Percentiles rank a stretch among this genome's conserved stretches.
These are phyloP conservation scores for Ceratocystis smalleyi DNA, from an alignment of 2,329 filamentous ascomycete species.

Conservation along the genomic window DNA sequence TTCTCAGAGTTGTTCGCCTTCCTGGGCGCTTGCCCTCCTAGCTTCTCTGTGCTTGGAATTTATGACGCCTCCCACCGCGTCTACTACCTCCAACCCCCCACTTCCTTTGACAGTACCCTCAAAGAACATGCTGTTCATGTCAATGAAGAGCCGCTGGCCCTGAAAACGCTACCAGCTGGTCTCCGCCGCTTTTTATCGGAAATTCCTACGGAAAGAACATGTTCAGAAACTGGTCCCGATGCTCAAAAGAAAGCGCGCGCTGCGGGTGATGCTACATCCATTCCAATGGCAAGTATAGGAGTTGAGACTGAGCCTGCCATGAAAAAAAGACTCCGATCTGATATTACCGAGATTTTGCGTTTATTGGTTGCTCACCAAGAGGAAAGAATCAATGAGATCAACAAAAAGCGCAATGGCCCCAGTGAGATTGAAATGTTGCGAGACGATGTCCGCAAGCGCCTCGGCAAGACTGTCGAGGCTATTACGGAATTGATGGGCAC, in stretches of 20 bases:
- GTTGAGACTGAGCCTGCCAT: constrained; percentile 16
- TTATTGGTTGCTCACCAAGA: constrained; percentile 13
- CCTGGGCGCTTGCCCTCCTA: constrained; percentile 11
- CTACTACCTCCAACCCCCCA: constrained; percentile 16
- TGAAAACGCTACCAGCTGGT: constrained; percentile 13
- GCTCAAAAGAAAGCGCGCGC: not conserved
- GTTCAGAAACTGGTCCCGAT: not conserved
- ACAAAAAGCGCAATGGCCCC: not conserved
- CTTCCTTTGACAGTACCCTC: constrained; percentile 10
- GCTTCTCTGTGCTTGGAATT: constrained; percentile 14
- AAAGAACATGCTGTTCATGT: not conserved
- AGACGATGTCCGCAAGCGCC: constrained; percentile 3
- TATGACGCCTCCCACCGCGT: constrained; percentile 16
- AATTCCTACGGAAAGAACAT: not conserved
- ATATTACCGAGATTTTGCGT: constrained; percentile 14
- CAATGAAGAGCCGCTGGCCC: not conserved
- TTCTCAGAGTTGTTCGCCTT: constrained; percentile 14
- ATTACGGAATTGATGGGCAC: constrained; percentile 8
- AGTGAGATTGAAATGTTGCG: constrained; percentile 10
- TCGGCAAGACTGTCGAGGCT: constrained; percentile 2
- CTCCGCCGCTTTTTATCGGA: constrained; percentile 16
- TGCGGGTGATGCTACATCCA: not conserved
- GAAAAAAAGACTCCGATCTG: constrained; percentile 15
- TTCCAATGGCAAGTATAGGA: constrained; percentile 2
- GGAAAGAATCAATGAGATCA: constrained; percentile 3